A percentile compares a stretch with the other conserved stretches of the same genome.
Conservation (phyloP, 164 flowering plant genomes). For the Santalum album region DNA sequence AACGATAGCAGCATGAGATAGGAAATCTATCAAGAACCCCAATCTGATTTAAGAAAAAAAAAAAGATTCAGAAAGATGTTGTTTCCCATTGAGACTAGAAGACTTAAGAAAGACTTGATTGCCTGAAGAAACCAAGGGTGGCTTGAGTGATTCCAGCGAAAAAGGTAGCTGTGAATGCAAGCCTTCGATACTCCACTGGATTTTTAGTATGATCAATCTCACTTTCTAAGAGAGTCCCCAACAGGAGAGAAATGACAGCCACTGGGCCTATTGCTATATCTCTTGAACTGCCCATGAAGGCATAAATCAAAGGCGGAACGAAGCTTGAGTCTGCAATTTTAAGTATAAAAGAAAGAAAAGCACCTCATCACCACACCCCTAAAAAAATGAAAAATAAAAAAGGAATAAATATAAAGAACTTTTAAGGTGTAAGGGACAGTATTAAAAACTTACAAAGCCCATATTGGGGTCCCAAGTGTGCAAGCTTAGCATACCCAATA, state of each 20-base stretch:
- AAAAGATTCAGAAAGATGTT: background rate
- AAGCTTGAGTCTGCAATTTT: conserved; percentile 31
- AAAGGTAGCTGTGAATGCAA: conserved; percentile 93
- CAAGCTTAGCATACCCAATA: conserved; percentile 41
- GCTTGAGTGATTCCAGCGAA: conserved; percentile 87
- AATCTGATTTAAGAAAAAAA: conserved; percentile 30
- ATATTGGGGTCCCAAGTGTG: conserved; percentile 35
- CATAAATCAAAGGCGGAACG: conserved; percentile 41
- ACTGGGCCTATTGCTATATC: conserved; percentile 77
- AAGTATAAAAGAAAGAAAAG: background rate
- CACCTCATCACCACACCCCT: background rate
- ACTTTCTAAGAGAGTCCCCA: conserved; percentile 59
- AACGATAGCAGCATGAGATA: conserved; percentile 93
- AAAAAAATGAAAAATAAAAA: background rate
- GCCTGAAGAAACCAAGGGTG: conserved; percentile 84
- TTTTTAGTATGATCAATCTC: conserved; percentile 51
- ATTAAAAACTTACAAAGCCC: conserved; percentile 34
- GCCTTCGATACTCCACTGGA: conserved; percentile 44
- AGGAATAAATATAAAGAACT: background rate
- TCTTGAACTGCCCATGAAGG: conserved; percentile 46
- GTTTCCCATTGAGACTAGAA: no score
- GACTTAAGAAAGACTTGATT: background rate
- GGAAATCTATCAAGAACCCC: conserved; percentile 89
- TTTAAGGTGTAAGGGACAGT: no score
- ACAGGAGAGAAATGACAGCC: conserved; percentile 81